Evolutionary conservation across 257 asterid species (phyloP), one percentile per base, ranked within the genome.

Genomic region (Echium plantagineum): DNA sequence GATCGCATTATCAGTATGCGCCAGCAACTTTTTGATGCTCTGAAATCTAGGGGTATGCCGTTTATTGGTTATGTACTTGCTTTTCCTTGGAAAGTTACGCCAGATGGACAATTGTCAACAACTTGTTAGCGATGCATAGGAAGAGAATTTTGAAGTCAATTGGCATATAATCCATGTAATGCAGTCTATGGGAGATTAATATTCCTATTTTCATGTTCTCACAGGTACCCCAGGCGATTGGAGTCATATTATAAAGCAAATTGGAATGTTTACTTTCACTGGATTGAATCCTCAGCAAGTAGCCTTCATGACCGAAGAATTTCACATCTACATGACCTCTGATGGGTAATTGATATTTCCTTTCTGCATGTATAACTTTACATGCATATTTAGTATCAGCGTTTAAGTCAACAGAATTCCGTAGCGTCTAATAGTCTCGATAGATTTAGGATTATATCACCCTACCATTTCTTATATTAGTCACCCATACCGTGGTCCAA

Each of bases 171-270:
- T 1, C n/a, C 22, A 17, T 20, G 22, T n/a, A n/a, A 8, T 13
- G 38, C 31, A 21, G 19, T 21, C n/a, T 56, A 53, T 53, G 28
- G 57, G n/a, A 16, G 20, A 18, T 17, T 48, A 42, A 55, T 48
- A 30, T n/a, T 17, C 49, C 58, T 16, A 56, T 24, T 18, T 21
- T 21, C 46, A 24, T 21, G 55, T 6, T 17, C 31, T 58, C 66
- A 65, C 79, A 87, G 95, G 85, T 63, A 87, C 96, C 21, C 89
- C 94, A 6, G 96, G 96, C 66, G 91, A 87, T 72, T 87, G 91
- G 96, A 87, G 96, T 74, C 94, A 87, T 72, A 84, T 83, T 57
- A 58, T 83, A 60, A 85, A 87, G 80, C 96, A 87, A 71, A 87
- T 85, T 24, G 96, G 96, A 60, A 87, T 87, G 96, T 87, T 87